Evolutionary conservation across 176 grass and related monocot genomes (phyloP), one percentile per base, ranked within the genome.

Genomic region (Rhipidocladum racemiflorum): DNA sequence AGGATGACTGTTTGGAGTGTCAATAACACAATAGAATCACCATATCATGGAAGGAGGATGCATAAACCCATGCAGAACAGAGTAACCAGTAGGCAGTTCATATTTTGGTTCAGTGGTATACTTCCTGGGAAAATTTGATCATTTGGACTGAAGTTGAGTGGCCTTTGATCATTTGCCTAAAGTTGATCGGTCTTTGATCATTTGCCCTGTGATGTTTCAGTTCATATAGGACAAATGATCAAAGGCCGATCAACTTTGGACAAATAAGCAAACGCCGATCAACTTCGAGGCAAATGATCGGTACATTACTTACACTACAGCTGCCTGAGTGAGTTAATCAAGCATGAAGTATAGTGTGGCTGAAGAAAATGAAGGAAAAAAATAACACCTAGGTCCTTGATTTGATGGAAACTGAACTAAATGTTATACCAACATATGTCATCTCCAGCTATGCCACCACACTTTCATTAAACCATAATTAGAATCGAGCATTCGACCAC

Each of bases 1-100:
- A 95, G 57, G 96, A 95, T 59, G 96, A 98, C 96, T 98, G 89
- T 72, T 82, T 75, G 77, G 60, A 85, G 81, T 10, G 45, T 25
- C 72, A 65, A 82, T 2, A 65, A 59, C 65, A 72, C 5, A 65
- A 71, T 65, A 55, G 21, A 28, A 21, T 81, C 70, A 89, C 7
- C 10, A 76, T 36, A 45, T 43, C 50, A 15, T 85, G 24, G 70
- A 76, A 53, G 28, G 25, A 76, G 70, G 63, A 85, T 55, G 62
- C 45, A 80, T 7, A 57, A 21, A 71, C 43, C 32, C 54, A 63
- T 81, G 53, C 5, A 54, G 21, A 53, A 34, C 12, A 79, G 29
- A 36, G 50, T 4, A 66, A 7, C 3, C 44, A 79, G 15, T 55
- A 42, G 25, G 12, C 10, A 81, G 38, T 30, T 15, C 24, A 35